These are phyloP conservation scores for Rhizophora mangle DNA, from an alignment of 345 rosid species.

Conservation along the genomic window DNA sequence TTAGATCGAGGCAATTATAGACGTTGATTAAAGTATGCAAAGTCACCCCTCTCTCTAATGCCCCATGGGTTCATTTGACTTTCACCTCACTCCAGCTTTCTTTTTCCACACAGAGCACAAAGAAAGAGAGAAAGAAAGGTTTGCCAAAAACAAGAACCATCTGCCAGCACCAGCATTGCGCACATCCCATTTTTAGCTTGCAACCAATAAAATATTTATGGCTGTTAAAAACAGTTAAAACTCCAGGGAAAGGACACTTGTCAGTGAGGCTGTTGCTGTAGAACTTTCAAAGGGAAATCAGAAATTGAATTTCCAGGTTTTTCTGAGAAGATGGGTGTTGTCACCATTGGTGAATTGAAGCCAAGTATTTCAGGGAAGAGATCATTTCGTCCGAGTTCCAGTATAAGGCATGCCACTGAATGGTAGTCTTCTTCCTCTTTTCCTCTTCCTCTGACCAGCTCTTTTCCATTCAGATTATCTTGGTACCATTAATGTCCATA, in stretches of 20 bases:
- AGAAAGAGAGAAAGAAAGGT: constrained; percentile 7
- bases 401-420: constrained; percentile 91
- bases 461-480: constrained; percentile 1
- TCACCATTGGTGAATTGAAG: constrained; percentile 70
- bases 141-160: constrained; percentile 6
- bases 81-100: constrained; percentile 33
- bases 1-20: constrained; percentile 34
- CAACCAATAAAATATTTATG: constrained; percentile 6
- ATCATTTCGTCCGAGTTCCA: constrained; percentile 82
- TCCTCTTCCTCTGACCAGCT: background rate
- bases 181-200: constrained; percentile 4
- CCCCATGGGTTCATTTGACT: constrained; percentile 39
- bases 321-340: constrained; percentile 62
- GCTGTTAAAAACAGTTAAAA: constrained; percentile 24
- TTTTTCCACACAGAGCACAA: background rate
- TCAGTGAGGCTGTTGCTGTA: constrained; percentile 17
- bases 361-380: constrained; percentile 85
- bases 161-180: constrained; percentile 21
- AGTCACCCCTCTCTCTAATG: constrained; percentile 24
- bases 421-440: constrained; percentile 49
- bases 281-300: constrained; percentile 16
- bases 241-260: constrained; percentile 19
- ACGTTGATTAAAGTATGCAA: constrained; percentile 38
- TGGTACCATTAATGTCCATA: background rate
- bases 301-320: constrained; percentile 8